Percentiles rank a stretch among this genome's conserved stretches.
phyloP scores from a whole-genome alignment of 2,329 filamentous ascomycete genomes.

The Stemphylium lycopersici region DNA sequence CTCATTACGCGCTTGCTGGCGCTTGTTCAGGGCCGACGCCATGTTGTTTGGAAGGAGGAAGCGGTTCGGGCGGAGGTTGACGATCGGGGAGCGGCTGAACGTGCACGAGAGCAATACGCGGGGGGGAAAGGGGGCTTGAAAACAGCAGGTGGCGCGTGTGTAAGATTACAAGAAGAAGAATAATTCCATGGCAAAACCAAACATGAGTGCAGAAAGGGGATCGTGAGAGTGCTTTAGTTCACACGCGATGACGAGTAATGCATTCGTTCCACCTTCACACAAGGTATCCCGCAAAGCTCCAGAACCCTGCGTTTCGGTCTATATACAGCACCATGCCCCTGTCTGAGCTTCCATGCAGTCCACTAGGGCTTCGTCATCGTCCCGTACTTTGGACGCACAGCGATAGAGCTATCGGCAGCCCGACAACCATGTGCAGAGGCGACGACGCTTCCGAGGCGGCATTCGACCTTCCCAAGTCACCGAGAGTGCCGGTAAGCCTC shows the following conservation, averaged over 20 bases:
- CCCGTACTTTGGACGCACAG: background rate
- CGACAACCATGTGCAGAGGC: background rate
- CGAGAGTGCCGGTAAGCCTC: background rate
- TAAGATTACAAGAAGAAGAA: slow-evolving; percentile 15
- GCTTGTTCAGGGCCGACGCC: slow-evolving; percentile 83
- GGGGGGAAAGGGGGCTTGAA: slow-evolving; percentile 17
- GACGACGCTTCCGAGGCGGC: background rate
- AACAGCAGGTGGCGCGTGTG: slow-evolving; percentile 18
- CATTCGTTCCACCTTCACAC: slow-evolving; percentile 21
- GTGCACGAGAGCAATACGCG: slow-evolving; percentile 26
- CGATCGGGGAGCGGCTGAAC: slow-evolving; percentile 27
- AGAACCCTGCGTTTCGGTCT: slow-evolving; percentile 22
- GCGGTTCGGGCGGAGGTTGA: slow-evolving; percentile 25
- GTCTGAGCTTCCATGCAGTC: slow-evolving; percentile 11
- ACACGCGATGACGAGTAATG: slow-evolving; percentile 31
- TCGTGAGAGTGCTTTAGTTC: slow-evolving; percentile 20
- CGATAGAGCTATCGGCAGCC: slow-evolving; percentile 1
- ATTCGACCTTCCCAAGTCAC: background rate
- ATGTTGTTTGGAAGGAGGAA: slow-evolving; percentile 54
- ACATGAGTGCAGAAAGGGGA: slow-evolving; percentile 24
- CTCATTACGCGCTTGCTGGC: slow-evolving; percentile 97
- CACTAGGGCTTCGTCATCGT: slow-evolving; percentile 4
- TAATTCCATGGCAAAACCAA: slow-evolving; percentile 22
- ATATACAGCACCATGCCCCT: slow-evolving; percentile 20
- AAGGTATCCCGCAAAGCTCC: slow-evolving; percentile 29